Evolutionary conservation across 2,329 filamentous ascomycete genomes (phyloP), one percentile per base, ranked within the genome.

Genomic region (Xylariaceae sp.): DNA sequence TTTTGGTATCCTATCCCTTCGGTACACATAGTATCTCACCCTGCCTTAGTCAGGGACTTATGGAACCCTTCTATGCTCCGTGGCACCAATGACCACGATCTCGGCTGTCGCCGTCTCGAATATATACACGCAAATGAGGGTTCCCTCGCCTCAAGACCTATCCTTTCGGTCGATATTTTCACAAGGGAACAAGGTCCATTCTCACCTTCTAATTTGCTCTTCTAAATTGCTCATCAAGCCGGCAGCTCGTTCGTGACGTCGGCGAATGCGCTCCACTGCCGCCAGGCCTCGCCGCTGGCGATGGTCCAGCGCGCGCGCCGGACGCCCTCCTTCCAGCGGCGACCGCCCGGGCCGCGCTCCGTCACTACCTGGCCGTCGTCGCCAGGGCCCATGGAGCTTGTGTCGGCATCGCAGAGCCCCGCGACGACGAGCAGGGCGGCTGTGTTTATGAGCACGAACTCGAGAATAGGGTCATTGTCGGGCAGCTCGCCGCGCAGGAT

Each of bases 361-460:
- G 65, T 76, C 42, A 94, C 74, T 29, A 94, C 86, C 26, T 80
- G 70, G 0, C 86, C 85, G 50, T 90, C 83, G 49, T 94, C 86
- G 1, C 80, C 84, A 29, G 70, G 64, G 1, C 85, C 86, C 83
- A 93, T 86, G 52, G 76, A 64, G 54, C 84, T 93, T 19, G 69
- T 72, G 37, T 94, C 83, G 0, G 82, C 77, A 44, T 96, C 90
- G 54, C 88, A 94, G 21, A 94, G 68, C 3, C 92, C 92, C 2
- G 86, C 82, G 3, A 83, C 74, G 0, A 94, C 90, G 33, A 98
- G 73, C 32, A 98, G 64, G 2, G 88, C 86, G 0, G 90, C 89
- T 2, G 90, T 84, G 54, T 98, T 98, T 61, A 96, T 83, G 32
- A 96, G 70, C 14, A 98, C 87, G 53, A 98, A 98, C 54, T 94